Percentiles rank a stretch among this genome's conserved stretches.
phyloP scores from a whole-genome alignment of 75 land plant species.

The Selaginella tamariscina region DNA sequence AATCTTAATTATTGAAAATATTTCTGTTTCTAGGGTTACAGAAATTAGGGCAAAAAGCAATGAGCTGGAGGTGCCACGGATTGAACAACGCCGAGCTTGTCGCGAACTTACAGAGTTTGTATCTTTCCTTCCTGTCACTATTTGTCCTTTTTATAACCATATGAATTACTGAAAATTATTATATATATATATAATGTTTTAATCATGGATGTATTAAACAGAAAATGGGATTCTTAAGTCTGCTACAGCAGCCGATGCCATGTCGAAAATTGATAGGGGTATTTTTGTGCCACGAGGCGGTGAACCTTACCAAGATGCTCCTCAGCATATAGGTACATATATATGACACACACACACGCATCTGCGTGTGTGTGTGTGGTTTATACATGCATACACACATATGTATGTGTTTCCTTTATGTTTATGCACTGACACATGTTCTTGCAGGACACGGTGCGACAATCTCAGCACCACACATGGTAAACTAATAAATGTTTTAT shows the following conservation, averaged over 20 bases:
- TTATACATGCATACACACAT: no score
- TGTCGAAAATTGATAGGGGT: constrained; percentile 22
- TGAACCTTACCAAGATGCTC: constrained; percentile 19
- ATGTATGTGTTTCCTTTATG: neutral
- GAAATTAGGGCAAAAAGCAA: constrained; percentile 13
- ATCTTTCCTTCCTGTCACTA: no score
- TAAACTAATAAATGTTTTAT: constrained; percentile 12
- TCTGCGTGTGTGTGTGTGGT: no score
- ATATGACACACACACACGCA: no score
- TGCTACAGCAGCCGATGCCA: constrained; percentile 23
- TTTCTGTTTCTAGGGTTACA: no score
- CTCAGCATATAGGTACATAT: constrained; percentile 17
- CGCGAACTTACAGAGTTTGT: constrained; percentile 28
- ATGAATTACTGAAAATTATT: no score
- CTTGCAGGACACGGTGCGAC: constrained; percentile 20
- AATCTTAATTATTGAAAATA: no score
- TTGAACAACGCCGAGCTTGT: constrained; percentile 26
- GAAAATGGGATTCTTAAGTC: constrained; percentile 16
- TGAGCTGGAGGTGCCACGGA: constrained; percentile 39
- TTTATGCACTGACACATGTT: neutral
- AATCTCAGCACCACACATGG: constrained; percentile 41
- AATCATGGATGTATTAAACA: no score
- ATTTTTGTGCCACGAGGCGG: constrained; percentile 18
- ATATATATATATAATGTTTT: no score
- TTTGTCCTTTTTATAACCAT: no score